phyloP scores from a whole-genome alignment of 768 basidiomycete species.

The Megacollybia marginata region DNA sequence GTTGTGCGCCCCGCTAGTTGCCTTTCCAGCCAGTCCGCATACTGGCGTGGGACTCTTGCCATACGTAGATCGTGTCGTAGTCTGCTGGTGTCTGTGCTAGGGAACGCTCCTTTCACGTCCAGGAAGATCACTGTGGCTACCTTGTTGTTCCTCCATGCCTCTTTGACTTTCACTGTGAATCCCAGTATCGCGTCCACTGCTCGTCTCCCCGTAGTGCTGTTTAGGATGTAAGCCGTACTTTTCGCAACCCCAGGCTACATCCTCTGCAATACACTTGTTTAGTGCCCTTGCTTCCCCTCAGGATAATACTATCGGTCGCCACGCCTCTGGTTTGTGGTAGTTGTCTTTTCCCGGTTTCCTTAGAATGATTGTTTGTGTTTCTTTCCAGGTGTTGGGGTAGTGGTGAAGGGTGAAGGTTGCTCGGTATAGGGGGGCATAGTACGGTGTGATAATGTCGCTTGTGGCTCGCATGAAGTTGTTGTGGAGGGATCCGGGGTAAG shows the following conservation, averaged over 20 bases:
- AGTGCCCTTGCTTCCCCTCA: background rate
- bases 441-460: background rate
- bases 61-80: too few species aligned
- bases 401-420: background rate
- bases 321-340: background rate
- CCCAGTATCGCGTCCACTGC: background rate
- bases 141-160: background rate
- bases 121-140: background rate
- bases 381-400: background rate
- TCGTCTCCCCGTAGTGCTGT: background rate
- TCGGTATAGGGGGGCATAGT: background rate
- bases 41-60: too few species aligned
- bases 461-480: background rate
- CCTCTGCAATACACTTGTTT: background rate
- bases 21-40: too few species aligned
- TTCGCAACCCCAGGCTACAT: background rate
- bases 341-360: background rate
- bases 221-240: background rate
- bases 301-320: background rate
- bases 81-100: background rate
- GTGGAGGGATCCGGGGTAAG: background rate
- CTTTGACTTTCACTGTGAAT: background rate
- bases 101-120: background rate
- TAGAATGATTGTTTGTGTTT: background rate
- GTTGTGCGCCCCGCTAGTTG: too few species aligned